Evolutionary conservation across 2,329 filamentous ascomycete species (phyloP), one percentile per base, ranked within the genome.

Genomic region (Alternaria arbusti): DNA sequence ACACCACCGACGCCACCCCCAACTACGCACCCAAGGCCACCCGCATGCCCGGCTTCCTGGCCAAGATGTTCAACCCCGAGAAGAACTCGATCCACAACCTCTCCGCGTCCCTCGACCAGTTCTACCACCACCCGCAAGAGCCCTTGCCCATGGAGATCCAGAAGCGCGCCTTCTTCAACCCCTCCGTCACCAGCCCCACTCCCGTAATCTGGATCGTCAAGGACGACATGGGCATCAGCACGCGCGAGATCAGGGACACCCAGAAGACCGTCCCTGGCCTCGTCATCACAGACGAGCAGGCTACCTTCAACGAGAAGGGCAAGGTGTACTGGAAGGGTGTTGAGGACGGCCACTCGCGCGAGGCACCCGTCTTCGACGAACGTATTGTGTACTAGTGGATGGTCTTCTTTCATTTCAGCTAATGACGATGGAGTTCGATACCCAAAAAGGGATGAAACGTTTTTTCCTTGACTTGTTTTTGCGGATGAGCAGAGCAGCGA

Each of bases 171-270:
- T 85, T 79, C 69, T 75, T 81, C 54, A 79, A 82, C 52, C 83
- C 83, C 2, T 81, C 80, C 0, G 76, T 85, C 36, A 83, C 78
- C 1, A 78, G 75, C 15, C 78, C 81, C 52, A 81, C 78, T 1
- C 82, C 83, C 3, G 78, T 80, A 13, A 61, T 85, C 13, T 85
- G 83, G 83, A 81, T 84, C 17, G 81, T 82, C 1, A 72, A 72
- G 13, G 83, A 85, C 62, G 76, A 78, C 13, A 76, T 82, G 72
- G 82, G 83, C 4, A 79, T 84, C 10, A 79, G 76, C 4, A 75
- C 76, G 64, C 75, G 82, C 46, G 82, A 84, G 66, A 80, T 83
- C 17, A 65, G 71, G 45, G 76, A 82, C 43, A 81, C 81, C 25
- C 76, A 76, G 57, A 80, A 80, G 59, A 76, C 75, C 23, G 73